These are phyloP conservation scores for Aspergillus tamarii DNA, from an alignment of 2,329 filamentous ascomycete species.

Conservation along the genomic window DNA sequence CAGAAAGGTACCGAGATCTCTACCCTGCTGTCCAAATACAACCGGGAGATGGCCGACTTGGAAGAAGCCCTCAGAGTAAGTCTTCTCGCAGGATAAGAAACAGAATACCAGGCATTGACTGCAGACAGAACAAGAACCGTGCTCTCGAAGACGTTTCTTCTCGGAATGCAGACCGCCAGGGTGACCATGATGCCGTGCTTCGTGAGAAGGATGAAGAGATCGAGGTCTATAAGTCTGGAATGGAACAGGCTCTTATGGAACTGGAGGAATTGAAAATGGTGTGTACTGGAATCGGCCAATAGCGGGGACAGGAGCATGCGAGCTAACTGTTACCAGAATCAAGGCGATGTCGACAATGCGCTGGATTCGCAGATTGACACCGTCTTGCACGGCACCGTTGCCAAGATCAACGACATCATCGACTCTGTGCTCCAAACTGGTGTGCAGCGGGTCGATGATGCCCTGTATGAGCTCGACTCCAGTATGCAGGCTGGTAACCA, in stretches of 20 bases:
- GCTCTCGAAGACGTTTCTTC: slow-evolving; percentile 81
- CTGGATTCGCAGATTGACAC: slow-evolving; percentile 90
- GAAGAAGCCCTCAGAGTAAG: slow-evolving; percentile 77
- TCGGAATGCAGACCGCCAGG: slow-evolving; percentile 77
- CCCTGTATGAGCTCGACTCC: slow-evolving; percentile 94
- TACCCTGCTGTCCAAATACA: slow-evolving; percentile 92
- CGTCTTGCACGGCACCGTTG: slow-evolving; percentile 80
- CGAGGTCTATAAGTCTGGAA: slow-evolving; percentile 95
- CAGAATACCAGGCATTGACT: slow-evolving; percentile 13
- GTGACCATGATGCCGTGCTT: slow-evolving; percentile 81
- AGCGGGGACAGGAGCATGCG: neutral
- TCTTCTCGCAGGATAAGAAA: neutral
- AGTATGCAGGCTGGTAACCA: slow-evolving; percentile 99
- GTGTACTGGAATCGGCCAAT: slow-evolving; percentile 19
- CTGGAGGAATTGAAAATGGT: slow-evolving; percentile 79
- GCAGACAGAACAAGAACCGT: slow-evolving; percentile 75
- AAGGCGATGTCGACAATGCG: slow-evolving; percentile 75
- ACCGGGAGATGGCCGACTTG: slow-evolving; percentile 93
- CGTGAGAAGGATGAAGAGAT: slow-evolving; percentile 97
- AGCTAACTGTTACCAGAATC: slow-evolving; percentile 50
- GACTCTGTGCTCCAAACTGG: slow-evolving; percentile 94
- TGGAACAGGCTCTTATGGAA: slow-evolving; percentile 94
- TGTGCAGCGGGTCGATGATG: slow-evolving; percentile 92
- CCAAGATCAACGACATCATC: slow-evolving; percentile 96
- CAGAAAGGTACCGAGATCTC: slow-evolving; percentile 95